Evolutionary conservation across 108 stramenopile species (phyloP).

Genomic region (Skeletonema menzelii): DNA sequence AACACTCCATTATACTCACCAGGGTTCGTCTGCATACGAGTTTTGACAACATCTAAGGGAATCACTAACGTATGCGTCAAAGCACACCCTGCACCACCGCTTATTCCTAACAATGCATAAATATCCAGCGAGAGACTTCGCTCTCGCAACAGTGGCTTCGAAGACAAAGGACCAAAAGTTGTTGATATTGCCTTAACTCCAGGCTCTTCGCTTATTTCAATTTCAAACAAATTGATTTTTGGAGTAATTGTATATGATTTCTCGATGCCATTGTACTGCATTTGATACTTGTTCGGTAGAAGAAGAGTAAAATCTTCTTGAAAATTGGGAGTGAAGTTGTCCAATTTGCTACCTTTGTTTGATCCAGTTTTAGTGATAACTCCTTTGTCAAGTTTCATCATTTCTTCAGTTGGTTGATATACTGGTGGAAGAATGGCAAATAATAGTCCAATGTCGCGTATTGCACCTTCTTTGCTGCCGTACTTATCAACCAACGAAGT

Average conservation of each 20-base stretch:
- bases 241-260: constrained; percentile 49
- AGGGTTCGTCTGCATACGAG: constrained; percentile 74
- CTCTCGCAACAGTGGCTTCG: constrained; percentile 55
- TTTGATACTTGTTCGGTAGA: constrained; percentile 45
- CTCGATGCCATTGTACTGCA: constrained; percentile 1
- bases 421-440: constrained; percentile 72
- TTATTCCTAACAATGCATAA: constrained; percentile 79
- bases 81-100: constrained; percentile 89
- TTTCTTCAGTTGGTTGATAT: constrained; percentile 57
- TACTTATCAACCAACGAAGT: constrained; percentile 38
- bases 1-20: constrained; percentile 51
- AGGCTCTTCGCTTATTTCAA: constrained; percentile 55
- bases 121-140: constrained; percentile 37
- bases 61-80: constrained; percentile 88
- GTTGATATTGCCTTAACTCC: constrained; percentile 56
- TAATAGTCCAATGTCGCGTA: constrained; percentile 60
- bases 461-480: constrained; percentile 25
- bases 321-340: constrained; percentile 22
- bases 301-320: constrained; percentile 43
- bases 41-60: constrained; percentile 85
- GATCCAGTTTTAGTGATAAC: constrained; percentile 6
- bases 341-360: constrained; percentile 16
- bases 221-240: constrained; percentile 48
- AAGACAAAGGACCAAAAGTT: constrained; percentile 65
- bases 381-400: constrained; percentile 18